Conservation (phyloP, 1,284 basidiomycete species). For the Ganoderma leucocontextum region DNA sequence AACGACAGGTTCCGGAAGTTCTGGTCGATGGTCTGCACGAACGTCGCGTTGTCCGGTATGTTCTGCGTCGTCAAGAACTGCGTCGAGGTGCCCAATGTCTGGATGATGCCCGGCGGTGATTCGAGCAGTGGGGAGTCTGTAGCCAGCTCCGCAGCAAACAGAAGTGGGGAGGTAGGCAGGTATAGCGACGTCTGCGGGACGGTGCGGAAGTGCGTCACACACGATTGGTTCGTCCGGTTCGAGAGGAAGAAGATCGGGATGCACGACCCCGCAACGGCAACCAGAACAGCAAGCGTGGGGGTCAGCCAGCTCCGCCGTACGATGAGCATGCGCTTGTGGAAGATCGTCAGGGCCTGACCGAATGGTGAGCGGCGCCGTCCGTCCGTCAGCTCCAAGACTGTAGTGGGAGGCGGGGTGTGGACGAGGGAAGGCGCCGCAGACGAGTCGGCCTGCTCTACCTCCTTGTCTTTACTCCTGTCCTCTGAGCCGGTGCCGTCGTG, state of each 20-base stretch:
- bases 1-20: slow-evolving; percentile 58
- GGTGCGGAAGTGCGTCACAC: slow-evolving; percentile 48
- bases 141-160: slow-evolving; percentile 32
- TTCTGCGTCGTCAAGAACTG: slow-evolving; percentile 45
- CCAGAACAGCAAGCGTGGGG: slow-evolving; percentile 63
- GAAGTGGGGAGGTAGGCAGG: slow-evolving; percentile 53
- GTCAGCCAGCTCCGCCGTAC: slow-evolving; percentile 74
- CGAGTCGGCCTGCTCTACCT: slow-evolving; percentile 27
- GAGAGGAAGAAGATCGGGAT: slow-evolving; percentile 73
- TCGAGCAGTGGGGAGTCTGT: slow-evolving; percentile 43
- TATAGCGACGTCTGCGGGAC: slow-evolving; percentile 54
- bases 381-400: slow-evolving; percentile 52
- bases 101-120: slow-evolving; percentile 56
- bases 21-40: slow-evolving; percentile 57
- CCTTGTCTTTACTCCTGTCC: slow-evolving; percentile 29
- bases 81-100: slow-evolving; percentile 49
- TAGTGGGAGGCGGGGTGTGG: slow-evolving; percentile 19
- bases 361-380: slow-evolving; percentile 61
- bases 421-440: slow-evolving; percentile 28
- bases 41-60: slow-evolving; percentile 60
- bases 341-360: slow-evolving; percentile 72
- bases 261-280: slow-evolving; percentile 70
- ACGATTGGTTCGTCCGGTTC: slow-evolving; percentile 55
- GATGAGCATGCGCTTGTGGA: slow-evolving; percentile 76
- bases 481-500: slow-evolving; percentile 47